Percentiles rank a stretch among this genome's conserved stretches.
phyloP scores from a whole-genome alignment of 257 asterid genomes.

The Ilex aquifolium region DNA sequence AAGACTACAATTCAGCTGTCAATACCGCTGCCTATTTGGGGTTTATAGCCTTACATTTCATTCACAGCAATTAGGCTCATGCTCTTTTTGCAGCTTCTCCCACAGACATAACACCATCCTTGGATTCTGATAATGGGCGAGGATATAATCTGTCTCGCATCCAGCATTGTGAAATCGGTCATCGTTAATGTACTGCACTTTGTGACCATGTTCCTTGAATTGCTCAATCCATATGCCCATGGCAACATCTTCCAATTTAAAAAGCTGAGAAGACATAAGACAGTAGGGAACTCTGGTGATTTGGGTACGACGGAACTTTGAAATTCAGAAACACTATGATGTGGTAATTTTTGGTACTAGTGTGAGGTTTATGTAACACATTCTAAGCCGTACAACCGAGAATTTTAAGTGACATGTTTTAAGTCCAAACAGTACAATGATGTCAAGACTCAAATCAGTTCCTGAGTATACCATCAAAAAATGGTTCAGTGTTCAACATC shows the following conservation, averaged over 20 bases:
- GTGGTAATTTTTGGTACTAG: too few relatives aligned
- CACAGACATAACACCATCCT: slow-evolving; percentile 74
- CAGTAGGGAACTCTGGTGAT: too few relatives aligned
- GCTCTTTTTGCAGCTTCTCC: slow-evolving; percentile 77
- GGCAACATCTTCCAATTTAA: slow-evolving; percentile 95
- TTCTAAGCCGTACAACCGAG: too few relatives aligned
- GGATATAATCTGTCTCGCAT: slow-evolving; percentile 67
- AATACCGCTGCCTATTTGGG: too few relatives aligned
- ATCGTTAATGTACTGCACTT: slow-evolving; percentile 47
- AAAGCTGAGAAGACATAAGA: slow-evolving; percentile 38
- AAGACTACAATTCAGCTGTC: too few relatives aligned
- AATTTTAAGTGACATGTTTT: too few relatives aligned
- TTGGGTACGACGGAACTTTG: not conserved
- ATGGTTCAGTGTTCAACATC: too few relatives aligned
- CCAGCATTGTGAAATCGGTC: slow-evolving; percentile 69
- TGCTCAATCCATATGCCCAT: slow-evolving; percentile 86
- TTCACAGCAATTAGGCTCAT: slow-evolving; percentile 71
- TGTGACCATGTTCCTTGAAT: slow-evolving; percentile 38
- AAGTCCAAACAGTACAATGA: too few relatives aligned
- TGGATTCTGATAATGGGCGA: slow-evolving; percentile 91
- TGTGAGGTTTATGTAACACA: too few relatives aligned
- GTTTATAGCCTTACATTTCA: slow-evolving; percentile 10
- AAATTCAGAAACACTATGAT: not conserved
- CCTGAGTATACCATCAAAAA: too few relatives aligned
- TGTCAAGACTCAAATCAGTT: too few relatives aligned